Conservation (phyloP, 768 basidiomycete genomes). For the Collybia nuda region DNA sequence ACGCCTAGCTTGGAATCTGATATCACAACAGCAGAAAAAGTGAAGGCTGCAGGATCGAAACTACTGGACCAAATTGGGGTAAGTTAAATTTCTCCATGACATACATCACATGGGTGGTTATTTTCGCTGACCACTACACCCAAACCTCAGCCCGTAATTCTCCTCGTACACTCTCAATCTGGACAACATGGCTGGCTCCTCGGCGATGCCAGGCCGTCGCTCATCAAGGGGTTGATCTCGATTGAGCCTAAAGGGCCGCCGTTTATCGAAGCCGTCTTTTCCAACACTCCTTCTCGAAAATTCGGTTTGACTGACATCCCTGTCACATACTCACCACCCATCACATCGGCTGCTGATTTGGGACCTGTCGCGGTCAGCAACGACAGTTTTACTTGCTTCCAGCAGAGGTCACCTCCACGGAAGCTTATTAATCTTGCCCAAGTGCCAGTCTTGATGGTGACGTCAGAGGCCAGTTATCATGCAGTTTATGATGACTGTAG, state of each 20-base stretch:
- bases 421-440: conserved; percentile 38
- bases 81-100: conserved; percentile 13
- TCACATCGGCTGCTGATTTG: conserved; percentile 37
- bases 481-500: conserved; percentile 47
- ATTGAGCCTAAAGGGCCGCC: conserved; percentile 53
- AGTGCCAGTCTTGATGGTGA: conserved; percentile 47
- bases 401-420: conserved; percentile 42
- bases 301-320: conserved; percentile 51
- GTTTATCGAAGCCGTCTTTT: conserved; percentile 40
- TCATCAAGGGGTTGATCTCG: conserved; percentile 46
- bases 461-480: conserved; percentile 51
- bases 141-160: conserved; percentile 35
- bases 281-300: conserved; percentile 34
- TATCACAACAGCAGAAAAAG: conserved; percentile 34
- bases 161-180: conserved; percentile 54
- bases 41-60: conserved; percentile 37
- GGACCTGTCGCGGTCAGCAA: conserved; percentile 21
- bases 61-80: conserved; percentile 50
- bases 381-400: conserved; percentile 36
- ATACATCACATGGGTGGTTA: background rate
- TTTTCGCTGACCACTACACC: background rate
- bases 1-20: conserved; percentile 37
- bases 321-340: conserved; percentile 40
- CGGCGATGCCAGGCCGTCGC: conserved; percentile 42
- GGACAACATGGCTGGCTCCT: conserved; percentile 50